Base-by-base conservation (phyloP, 495 filamentous ascomycete genomes). In the Pseudevernia furfuracea region DNA sequence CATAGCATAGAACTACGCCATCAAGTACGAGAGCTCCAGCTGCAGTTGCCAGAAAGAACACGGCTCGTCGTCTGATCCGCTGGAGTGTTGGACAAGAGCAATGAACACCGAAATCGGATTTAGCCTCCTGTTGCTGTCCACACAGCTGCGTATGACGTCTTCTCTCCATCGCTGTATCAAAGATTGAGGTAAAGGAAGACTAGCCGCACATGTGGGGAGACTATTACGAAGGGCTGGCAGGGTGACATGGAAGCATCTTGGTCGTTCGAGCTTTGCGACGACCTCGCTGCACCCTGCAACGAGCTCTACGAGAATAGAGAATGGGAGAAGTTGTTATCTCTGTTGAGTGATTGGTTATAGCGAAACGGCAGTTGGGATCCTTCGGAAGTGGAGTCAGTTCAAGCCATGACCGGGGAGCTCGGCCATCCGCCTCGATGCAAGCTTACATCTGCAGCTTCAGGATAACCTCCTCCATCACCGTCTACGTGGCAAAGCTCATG, bases 211-310 rank as follows among this genome's bases (percentile, higher is more conserved):
- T 19, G 30, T 32, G 17, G 28, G 28, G 28, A 21, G 14, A 55
- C 52, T n/a, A 21, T 36, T 1, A 10, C 30, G 52, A n/a, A 55
- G 52, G 4, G 15, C 34, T 34, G 28, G 17, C 17, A 30, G 25
- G 49, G 49, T 21, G 28, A 21, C 52, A 21, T 19, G 8, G 21
- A 7, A 55, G 30, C n/a, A 34, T 34, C n/a, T 10, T 32, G 52
- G 15, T 55, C 52, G 30, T 55, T 55, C 52, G 14, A 55, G 52
- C 52, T 55, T 34, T 17, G 4, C 34, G 52, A 55, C 52, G 52
- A 55, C 52, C 52, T 34, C 17, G 3, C 6, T 55, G 52, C 52
- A 55, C 52, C 52, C 15, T 55, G 30, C 15, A 30, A 55, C 14
- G 25, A 19, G 52, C 21, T 55, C 14, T 21, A 4, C 4, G 15